These are phyloP conservation scores for Lasiodiplodia citricola DNA, from an alignment of 2,329 filamentous ascomycete genomes.

Conservation along the genomic window DNA sequence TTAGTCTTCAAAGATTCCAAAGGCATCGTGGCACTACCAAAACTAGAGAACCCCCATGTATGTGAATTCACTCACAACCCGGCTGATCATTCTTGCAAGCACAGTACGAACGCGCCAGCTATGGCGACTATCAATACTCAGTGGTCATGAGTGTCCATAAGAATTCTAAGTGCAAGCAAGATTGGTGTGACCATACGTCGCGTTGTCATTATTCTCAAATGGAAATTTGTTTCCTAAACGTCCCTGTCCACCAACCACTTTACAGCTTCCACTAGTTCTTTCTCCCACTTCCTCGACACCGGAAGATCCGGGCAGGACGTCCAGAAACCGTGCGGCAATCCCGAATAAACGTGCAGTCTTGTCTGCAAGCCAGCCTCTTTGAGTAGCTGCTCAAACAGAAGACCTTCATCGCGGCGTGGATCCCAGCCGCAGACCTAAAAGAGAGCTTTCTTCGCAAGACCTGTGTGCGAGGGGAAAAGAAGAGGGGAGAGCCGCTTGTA, in stretches of 20 bases:
- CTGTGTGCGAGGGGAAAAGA: background rate
- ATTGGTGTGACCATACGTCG: too few species aligned
- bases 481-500: background rate
- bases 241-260: background rate
- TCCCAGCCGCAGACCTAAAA: slow-evolving; percentile 6
- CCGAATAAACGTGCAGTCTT: background rate
- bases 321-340: background rate
- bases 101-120: too few species aligned
- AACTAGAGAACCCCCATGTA: too few species aligned
- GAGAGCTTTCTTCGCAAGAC: background rate
- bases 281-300: background rate
- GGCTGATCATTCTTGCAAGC: too few species aligned
- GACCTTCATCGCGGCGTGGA: background rate
- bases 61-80: too few species aligned
- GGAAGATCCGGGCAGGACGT: background rate
- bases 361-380: background rate
- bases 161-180: too few species aligned
- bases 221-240: too few species aligned
- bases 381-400: slow-evolving; percentile 1
- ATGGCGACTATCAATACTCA: too few species aligned
- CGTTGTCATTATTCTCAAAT: too few species aligned
- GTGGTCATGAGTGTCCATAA: too few species aligned
- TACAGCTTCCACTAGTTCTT: background rate
- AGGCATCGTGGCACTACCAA: too few species aligned
- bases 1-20: too few species aligned